Evolutionary conservation across 352 stramenopile genomes (phyloP), one percentile per base, ranked within the genome.

Genomic region (Globisporangium viniferum): DNA sequence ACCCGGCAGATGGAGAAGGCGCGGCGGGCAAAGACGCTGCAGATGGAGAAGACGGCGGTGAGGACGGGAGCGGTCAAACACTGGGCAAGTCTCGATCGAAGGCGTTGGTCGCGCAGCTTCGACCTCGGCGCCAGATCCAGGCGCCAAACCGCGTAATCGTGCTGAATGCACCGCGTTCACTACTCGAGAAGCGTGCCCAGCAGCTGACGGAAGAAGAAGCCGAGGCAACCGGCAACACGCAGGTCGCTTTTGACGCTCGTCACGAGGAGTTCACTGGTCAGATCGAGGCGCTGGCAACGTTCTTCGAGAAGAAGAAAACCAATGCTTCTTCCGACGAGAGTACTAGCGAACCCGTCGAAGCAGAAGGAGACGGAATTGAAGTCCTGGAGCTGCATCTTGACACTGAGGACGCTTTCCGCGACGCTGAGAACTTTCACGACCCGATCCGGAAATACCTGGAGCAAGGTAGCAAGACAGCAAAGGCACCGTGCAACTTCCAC

Each of bases 371-470:
- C 31, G 73, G 75, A 2, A 58, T 97, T 22, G 88, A 95, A 67
- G 81, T 92, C 5, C 66, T 95, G 10, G 84, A 93, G 70, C 65
- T 93, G 8, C 75, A 72, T 44, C 68, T 94, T 27, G 66, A 73
- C 1, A 77, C 67, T 18, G 81, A 90, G 18, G 64, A 83, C 15
- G 76, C 70, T 10, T 90, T 80, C 61, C 70, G 72, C 12, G 72
- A 83, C 44, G 68, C 76, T 10, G 73, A 78, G 35, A 51, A 66
- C 2, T 82, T 90, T 46, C 49, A 80, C 7, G 74, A 75, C 35
- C 79, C 81, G 3, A 80, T 94, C 36, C 73, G 83, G 33, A 78
- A 76, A 10, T 96, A 95, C 75, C 78, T 96, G 68, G 86, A 96
- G 46, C 75, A 91, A 62, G 88, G 82, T 57, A 81, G 83, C 1